Conservation (phyloP, 805 yeast genomes). For the Wickerhamomyces rabaulensis region DNA sequence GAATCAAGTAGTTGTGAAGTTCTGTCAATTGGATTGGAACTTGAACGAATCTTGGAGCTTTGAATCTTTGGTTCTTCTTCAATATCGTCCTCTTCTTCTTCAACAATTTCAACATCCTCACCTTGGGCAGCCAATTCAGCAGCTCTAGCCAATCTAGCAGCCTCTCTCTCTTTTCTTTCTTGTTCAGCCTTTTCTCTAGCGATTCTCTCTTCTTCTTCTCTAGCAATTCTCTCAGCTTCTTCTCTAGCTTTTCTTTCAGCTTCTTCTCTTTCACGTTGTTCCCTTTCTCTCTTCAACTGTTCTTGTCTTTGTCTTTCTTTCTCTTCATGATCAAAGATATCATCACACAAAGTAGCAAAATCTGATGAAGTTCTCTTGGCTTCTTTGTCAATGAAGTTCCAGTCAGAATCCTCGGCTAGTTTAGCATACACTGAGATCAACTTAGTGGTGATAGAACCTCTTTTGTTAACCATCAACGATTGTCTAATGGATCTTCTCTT, state of each 20-base stretch:
- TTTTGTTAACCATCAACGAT: slow-evolving; percentile 40
- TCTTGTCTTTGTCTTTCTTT: slow-evolving; percentile 51
- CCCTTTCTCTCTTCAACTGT: slow-evolving; percentile 21
- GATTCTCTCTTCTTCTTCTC: slow-evolving; percentile 6
- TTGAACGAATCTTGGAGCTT: slow-evolving; percentile 27
- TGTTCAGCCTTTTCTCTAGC: slow-evolving; percentile 9
- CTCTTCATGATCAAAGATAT: slow-evolving; percentile 67
- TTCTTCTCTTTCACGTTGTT: slow-evolving; percentile 20
- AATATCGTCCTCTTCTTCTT: slow-evolving; percentile 10
- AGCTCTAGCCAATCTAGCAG: slow-evolving; percentile 17
- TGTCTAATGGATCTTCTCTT: slow-evolving; percentile 28
- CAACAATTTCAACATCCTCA: slow-evolving; percentile 5
- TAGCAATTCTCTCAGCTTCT: slow-evolving; percentile 8
- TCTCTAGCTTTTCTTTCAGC: slow-evolving; percentile 19
- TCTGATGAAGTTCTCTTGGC: slow-evolving; percentile 74
- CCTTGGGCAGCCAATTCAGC: slow-evolving; percentile 9
- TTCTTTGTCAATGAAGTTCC: slow-evolving; percentile 67
- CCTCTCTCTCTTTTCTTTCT: slow-evolving; percentile 19
- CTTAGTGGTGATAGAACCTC: slow-evolving; percentile 70
- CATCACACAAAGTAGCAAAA: slow-evolving; percentile 73
- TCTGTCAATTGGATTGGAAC: slow-evolving; percentile 31
- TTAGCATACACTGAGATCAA: slow-evolving; percentile 70
- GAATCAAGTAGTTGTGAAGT: slow-evolving; percentile 20
- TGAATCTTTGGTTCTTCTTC: slow-evolving; percentile 14
- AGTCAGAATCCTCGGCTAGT: slow-evolving; percentile 52